Percentiles rank a stretch among this genome's conserved stretches.
phyloP scores from a whole-genome alignment of 305 asterid genomes.

The Striga hermonthica region DNA sequence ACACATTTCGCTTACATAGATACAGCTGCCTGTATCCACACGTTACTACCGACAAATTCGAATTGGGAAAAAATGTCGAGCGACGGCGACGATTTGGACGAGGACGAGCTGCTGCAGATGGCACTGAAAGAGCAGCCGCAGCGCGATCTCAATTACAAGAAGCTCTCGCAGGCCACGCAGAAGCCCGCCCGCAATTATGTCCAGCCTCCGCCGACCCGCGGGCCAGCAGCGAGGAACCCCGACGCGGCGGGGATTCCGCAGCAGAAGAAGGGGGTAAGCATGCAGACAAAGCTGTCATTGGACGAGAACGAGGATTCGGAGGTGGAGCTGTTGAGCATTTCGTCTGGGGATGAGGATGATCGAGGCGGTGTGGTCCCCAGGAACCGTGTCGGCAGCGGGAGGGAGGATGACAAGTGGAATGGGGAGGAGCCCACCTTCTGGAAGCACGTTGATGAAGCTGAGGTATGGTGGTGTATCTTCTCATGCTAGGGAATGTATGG shows the following conservation, averaged over 20 bases:
- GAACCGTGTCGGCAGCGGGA: conserved; percentile 48
- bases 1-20: conserved; percentile 23
- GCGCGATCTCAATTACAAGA: conserved; percentile 77
- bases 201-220: conserved; percentile 70
- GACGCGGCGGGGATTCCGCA: conserved; percentile 28
- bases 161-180: conserved; percentile 49
- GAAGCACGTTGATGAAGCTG: conserved; percentile 93
- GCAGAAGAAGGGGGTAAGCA: conserved; percentile 40
- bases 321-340: conserved; percentile 93
- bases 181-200: conserved; percentile 89
- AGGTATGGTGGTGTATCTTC: conserved; percentile 44
- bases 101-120: conserved; percentile 95
- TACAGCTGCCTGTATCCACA: conserved; percentile 18
- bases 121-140: conserved; percentile 90
- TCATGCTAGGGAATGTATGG: background rate
- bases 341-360: conserved; percentile 98
- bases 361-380: conserved; percentile 50
- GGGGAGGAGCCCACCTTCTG: conserved; percentile 90
- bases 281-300: conserved; percentile 42
- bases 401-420: conserved; percentile 80
- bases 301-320: conserved; percentile 97
- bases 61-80: conserved; percentile 53
- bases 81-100: conserved; percentile 75
- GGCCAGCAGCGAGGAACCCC: conserved; percentile 29
- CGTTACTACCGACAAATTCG: conserved; percentile 18